Percentiles rank a stretch among this genome's conserved stretches.
Conservation (phyloP, 805 yeast genomes). For the Kregervanrija fluxuum region DNA sequence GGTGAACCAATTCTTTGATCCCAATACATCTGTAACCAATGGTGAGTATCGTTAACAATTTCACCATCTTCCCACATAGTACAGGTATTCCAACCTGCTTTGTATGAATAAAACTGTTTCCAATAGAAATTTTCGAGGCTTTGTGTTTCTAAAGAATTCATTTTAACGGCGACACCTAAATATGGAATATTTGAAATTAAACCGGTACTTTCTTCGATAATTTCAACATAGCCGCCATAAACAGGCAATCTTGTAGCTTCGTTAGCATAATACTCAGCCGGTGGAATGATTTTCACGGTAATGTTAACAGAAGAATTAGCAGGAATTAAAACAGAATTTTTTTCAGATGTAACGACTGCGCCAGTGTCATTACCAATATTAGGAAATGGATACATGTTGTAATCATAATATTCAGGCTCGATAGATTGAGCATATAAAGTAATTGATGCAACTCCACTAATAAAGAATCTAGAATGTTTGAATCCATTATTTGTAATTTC, state of each 20-base stretch:
- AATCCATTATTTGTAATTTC: not conserved
- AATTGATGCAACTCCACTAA: slow-evolving; percentile 1
- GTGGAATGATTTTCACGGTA: slow-evolving; percentile 2
- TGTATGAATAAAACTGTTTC: slow-evolving; percentile 1
- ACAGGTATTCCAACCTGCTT: not conserved
- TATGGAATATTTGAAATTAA: slow-evolving; percentile 2
- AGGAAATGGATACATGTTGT: slow-evolving; percentile 5
- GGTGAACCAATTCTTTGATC: slow-evolving; percentile 5
- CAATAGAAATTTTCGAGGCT: slow-evolving; percentile 3
- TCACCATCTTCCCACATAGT: slow-evolving; percentile 5
- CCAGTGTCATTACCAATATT: not conserved
- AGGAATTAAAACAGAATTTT: not conserved
- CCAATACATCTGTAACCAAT: slow-evolving; percentile 4
- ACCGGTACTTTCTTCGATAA: not conserved
- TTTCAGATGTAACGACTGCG: not conserved
- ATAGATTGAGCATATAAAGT: slow-evolving; percentile 3
- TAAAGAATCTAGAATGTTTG: not conserved
- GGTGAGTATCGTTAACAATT: slow-evolving; percentile 1
- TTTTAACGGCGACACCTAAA: slow-evolving; percentile 2
- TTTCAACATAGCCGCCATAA: slow-evolving; percentile 6
- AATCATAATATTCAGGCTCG: not conserved
- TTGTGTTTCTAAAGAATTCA: slow-evolving; percentile 1
- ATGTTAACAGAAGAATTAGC: slow-evolving; percentile 1
- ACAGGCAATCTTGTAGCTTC: slow-evolving; percentile 3
- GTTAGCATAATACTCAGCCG: not conserved